phyloP scores from a whole-genome alignment of 345 rosid species.

The Ceriops zippeliana region DNA sequence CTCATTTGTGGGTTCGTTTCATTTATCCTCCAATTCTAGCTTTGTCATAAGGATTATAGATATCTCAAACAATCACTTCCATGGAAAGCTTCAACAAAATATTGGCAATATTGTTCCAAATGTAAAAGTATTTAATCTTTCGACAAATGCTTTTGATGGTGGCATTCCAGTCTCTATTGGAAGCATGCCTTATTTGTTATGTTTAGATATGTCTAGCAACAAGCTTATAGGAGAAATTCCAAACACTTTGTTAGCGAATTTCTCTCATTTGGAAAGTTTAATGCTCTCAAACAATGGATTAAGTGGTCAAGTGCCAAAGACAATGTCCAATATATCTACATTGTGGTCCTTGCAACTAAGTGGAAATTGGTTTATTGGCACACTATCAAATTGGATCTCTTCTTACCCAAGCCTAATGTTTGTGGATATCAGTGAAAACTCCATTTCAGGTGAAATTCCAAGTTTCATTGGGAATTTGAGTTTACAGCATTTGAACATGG shows the following conservation, averaged over 20 bases:
- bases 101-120: neutral
- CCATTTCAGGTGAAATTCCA: no score
- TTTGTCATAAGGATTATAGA: no score
- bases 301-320: neutral
- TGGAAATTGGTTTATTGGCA: no score
- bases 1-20: no score
- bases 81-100: neutral
- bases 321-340: no score
- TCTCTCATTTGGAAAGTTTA: neutral
- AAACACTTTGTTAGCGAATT: neutral
- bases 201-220: no score
- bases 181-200: no score
- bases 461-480: neutral
- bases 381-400: neutral
- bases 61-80: neutral
- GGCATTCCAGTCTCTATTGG: no score
- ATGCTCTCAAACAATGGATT: constrained; percentile 2
- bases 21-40: no score
- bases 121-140: neutral
- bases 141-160: no score
- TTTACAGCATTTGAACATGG: neutral
- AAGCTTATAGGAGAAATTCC: neutral
- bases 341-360: no score
- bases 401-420: neutral
- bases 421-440: constrained; percentile 5